These are phyloP conservation scores for Lentinus brumalis DNA, from an alignment of 768 basidiomycete species.

Conservation along the genomic window DNA sequence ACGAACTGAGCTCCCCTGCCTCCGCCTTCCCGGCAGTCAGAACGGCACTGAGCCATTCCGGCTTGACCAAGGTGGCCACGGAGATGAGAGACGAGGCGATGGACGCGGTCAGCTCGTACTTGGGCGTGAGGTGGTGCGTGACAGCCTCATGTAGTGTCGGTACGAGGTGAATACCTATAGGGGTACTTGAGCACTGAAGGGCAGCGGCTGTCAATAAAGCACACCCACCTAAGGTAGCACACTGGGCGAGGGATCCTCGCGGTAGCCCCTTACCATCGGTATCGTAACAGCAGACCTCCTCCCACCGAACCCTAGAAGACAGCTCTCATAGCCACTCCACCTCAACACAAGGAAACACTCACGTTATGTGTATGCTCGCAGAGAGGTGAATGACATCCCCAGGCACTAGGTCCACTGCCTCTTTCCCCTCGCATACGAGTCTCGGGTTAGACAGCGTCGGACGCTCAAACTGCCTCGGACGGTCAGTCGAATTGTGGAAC, in stretches of 20 bases:
- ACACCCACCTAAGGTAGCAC: constrained; percentile 50
- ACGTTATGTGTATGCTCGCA: constrained; percentile 48
- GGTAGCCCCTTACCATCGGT: constrained; percentile 4
- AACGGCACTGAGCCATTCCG: constrained; percentile 68
- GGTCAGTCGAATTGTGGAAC: constrained; percentile 3
- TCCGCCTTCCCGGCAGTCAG: constrained; percentile 49
- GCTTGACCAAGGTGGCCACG: constrained; percentile 58
- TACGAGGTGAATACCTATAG: constrained; percentile 57
- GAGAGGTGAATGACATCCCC: constrained; percentile 57
- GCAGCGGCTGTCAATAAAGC: neutral
- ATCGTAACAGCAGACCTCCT: constrained; percentile 25
- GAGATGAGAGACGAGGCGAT: constrained; percentile 63
- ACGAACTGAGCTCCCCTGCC: constrained; percentile 22
- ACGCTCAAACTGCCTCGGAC: constrained; percentile 4
- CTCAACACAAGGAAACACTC: constrained; percentile 25
- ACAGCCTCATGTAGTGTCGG: constrained; percentile 45
- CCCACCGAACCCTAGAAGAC: constrained; percentile 30
- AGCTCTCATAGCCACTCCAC: no score
- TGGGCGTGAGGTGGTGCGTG: constrained; percentile 66
- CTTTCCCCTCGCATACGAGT: constrained; percentile 42
- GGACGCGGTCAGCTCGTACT: constrained; percentile 48
- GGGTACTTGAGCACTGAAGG: neutral
- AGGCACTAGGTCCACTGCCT: constrained; percentile 47
- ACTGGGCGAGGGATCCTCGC: constrained; percentile 18
- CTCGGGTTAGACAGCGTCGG: constrained; percentile 20